Percentiles rank a stretch among this genome's conserved stretches.
Evolutionary conservation across 139 green algal species (phyloP).

Genomic region (Picochlorum sp.): DNA sequence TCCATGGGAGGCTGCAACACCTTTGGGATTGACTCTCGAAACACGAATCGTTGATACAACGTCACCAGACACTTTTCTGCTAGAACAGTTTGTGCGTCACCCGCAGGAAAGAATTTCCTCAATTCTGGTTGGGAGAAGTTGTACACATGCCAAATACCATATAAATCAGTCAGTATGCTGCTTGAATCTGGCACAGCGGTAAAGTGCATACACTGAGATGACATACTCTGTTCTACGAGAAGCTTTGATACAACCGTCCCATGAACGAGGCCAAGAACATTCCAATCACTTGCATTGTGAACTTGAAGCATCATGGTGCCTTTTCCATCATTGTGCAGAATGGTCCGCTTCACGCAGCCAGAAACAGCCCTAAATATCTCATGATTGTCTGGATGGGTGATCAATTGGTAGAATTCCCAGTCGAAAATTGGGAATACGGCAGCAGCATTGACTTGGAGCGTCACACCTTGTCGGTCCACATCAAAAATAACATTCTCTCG

Average conservation of each 20-base stretch:
- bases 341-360: conserved; percentile 1
- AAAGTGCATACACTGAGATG: not conserved
- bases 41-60: conserved; percentile 8
- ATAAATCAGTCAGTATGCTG: not conserved
- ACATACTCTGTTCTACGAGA: not conserved
- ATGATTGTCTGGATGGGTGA: conserved; percentile 9
- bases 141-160: not conserved
- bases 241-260: not conserved
- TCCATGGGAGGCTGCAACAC: not conserved
- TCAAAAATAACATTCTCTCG: conserved; percentile 8
- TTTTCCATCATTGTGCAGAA: not conserved
- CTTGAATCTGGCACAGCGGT: not conserved
- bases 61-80: conserved; percentile 1
- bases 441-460: conserved; percentile 4
- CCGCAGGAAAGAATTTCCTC: not conserved
- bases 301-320: not conserved
- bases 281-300: conserved; percentile 14
- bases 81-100: not conserved
- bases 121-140: not conserved
- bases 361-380: conserved; percentile 8
- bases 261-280: not conserved
- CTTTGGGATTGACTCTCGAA: not conserved
- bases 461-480: conserved; percentile 1
- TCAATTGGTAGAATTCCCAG: not conserved
- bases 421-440: conserved; percentile 4